These are phyloP conservation scores for Acarospora socialis DNA, from an alignment of 2,329 filamentous ascomycete genomes.

Conservation along the genomic window DNA sequence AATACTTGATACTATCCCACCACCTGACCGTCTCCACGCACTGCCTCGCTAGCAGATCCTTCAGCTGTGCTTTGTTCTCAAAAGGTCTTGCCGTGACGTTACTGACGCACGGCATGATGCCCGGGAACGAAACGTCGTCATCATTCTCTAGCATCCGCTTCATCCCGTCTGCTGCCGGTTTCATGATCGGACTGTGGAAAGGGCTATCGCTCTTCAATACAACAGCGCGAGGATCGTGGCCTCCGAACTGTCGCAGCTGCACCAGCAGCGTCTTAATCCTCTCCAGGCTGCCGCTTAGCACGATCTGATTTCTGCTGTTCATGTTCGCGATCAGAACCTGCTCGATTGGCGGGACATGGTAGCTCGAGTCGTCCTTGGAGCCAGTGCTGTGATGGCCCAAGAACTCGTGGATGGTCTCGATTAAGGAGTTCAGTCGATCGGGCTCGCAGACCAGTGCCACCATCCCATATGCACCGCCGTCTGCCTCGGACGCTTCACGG, in stretches of 20 bases:
- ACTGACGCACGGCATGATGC: slow-evolving; percentile 61
- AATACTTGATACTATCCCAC: slow-evolving; percentile 85
- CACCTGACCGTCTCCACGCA: slow-evolving; percentile 86
- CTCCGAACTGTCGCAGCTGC: slow-evolving; percentile 76
- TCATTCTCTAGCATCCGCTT: slow-evolving; percentile 48
- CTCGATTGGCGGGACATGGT: slow-evolving; percentile 60
- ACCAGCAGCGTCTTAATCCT: slow-evolving; percentile 68
- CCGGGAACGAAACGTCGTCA: slow-evolving; percentile 59
- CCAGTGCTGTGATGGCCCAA: slow-evolving; percentile 54
- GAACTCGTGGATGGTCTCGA: slow-evolving; percentile 65
- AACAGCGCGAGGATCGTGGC: slow-evolving; percentile 81
- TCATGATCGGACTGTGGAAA: slow-evolving; percentile 88
- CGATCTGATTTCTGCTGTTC: slow-evolving; percentile 93
- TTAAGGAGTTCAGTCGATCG: slow-evolving; percentile 53
- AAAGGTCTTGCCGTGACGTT: slow-evolving; percentile 79
- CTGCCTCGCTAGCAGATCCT: slow-evolving; percentile 63
- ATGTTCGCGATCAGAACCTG: slow-evolving; percentile 87
- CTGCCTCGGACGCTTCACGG: slow-evolving; percentile 45
- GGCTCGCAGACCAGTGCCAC: slow-evolving; percentile 82
- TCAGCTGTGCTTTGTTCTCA: slow-evolving; percentile 54
- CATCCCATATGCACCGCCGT: slow-evolving; percentile 80
- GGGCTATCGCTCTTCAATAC: slow-evolving; percentile 75
- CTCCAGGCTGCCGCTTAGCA: slow-evolving; percentile 74
- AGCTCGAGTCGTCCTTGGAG: slow-evolving; percentile 51
- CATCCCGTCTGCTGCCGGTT: slow-evolving; percentile 65